Evolutionary conservation across 2,329 filamentous ascomycete species (phyloP).

Genomic region (Aspergillus fumigatiaffinis): DNA sequence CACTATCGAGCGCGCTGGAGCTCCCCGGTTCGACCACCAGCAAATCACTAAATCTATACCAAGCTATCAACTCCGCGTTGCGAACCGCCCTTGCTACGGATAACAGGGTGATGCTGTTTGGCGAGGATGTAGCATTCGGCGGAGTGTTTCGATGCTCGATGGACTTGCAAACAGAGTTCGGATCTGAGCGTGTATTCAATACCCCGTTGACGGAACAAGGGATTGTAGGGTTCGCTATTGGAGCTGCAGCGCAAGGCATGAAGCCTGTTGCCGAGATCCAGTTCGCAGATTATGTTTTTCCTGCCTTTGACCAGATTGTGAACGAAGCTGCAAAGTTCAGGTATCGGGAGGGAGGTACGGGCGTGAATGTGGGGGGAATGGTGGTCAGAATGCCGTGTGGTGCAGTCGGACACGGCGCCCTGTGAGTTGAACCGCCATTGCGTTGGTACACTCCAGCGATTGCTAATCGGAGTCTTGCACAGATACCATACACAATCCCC

Average conservation of each 20-base stretch:
- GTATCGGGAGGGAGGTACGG: conserved; percentile 65
- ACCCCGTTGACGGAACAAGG: conserved; percentile 92
- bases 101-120: conserved; percentile 84
- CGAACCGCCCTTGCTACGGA: conserved; percentile 77
- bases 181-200: conserved; percentile 88
- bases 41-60: conserved; percentile 88
- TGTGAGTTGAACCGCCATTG: conserved; percentile 43
- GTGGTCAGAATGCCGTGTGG: conserved; percentile 89
- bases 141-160: conserved; percentile 94
- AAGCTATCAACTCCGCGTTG: conserved; percentile 87
- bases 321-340: conserved; percentile 89
- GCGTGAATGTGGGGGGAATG: conserved; percentile 69
- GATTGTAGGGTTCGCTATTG: conserved; percentile 89
- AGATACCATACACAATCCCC: conserved; percentile 83
- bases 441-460: neutral
- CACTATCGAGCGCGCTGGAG: conserved; percentile 67
- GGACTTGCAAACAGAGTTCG: conserved; percentile 83
- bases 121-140: conserved; percentile 95
- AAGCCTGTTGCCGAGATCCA: conserved; percentile 91
- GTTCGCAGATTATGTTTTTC: conserved; percentile 91
- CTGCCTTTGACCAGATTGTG: conserved; percentile 89
- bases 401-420: conserved; percentile 79
- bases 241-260: conserved; percentile 85
- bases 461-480: neutral
- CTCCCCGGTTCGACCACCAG: conserved; percentile 69